Base-by-base conservation (phyloP, 1,284 basidiomycete genomes). In the Cutaneotrichosporon arboriforme region DNA sequence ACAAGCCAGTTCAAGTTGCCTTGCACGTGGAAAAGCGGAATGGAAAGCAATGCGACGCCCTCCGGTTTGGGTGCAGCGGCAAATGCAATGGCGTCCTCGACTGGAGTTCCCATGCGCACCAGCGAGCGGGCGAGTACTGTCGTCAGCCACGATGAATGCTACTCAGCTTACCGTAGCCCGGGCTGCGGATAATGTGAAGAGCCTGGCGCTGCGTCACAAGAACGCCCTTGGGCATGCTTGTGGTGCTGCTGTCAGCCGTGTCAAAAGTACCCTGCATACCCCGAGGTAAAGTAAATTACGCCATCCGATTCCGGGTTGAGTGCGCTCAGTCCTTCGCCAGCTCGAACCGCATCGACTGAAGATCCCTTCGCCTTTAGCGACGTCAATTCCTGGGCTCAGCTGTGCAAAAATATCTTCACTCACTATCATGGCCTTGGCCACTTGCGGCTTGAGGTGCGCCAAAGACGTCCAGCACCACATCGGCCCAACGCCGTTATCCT, bases 11-110 rank as follows among this genome's bases (percentile, higher is more conserved):
- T 65, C 4, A 73, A 60, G 48, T 67, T 68, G 10, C 71, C 71
- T 4, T 69, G 70, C 4, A 73, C 71, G 64, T 73, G 71, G 60
- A 73, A 73, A 12, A 73, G 62, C 1, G 71, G 71, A 39, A 73
- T 65, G 10, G 68, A 52, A 22, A 73, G 64, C 1, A 73, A 58
- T 61, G 18, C 38, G 18, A 37, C 39, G 10, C 15, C 14, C 31
- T 53, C 48, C 13, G 37, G 14, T 17, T 38, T 21, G n/a, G 26
- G 14, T 22, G 41, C 18, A 8, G 68, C 12, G 58, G 61, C 51
- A 17, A 23, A 37, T 41, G 15, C 52, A 4, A 61, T 41, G 0
- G 59, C 51, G 7, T 55, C 50, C 8, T 36, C 15, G 7, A 61
- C 41, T 0, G 63, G 51, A 1, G 55, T 52, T 12, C 68, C 69